Conservation (phyloP, 2,329 filamentous ascomycete genomes). For the Penicillium sp. region DNA sequence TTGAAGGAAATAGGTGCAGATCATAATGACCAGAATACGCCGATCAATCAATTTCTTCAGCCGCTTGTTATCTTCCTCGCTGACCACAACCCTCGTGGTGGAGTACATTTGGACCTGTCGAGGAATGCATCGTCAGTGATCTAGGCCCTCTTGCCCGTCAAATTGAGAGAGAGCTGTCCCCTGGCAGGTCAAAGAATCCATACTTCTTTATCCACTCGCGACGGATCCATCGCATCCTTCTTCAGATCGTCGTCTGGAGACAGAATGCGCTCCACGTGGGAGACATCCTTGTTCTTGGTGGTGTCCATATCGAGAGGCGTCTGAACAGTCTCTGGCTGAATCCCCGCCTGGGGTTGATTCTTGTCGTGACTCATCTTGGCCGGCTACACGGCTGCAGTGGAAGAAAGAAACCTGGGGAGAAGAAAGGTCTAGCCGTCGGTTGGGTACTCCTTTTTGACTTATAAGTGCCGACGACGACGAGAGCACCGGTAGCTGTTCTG, state of each 20-base stretch:
- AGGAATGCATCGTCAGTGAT: background rate
- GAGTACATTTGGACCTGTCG: conserved; percentile 59
- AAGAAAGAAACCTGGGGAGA: background rate
- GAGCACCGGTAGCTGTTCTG: no score
- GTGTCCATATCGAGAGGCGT: conserved; percentile 10
- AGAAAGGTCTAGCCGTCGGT: background rate
- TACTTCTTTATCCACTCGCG: conserved; percentile 59
- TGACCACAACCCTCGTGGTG: conserved; percentile 48
- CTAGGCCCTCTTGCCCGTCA: no score
- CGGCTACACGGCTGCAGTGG: no score
- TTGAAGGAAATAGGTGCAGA: conserved; percentile 67
- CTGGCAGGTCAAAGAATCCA: background rate
- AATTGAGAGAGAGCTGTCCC: no score
- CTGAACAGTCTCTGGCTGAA: conserved; percentile 4
- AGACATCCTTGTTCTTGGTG: conserved; percentile 26
- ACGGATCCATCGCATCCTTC: conserved; percentile 52
- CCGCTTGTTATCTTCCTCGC: conserved; percentile 53
- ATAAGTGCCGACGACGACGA: background rate
- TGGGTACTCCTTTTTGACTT: background rate
- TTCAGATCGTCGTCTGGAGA: conserved; percentile 42
- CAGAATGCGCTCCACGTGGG: conserved; percentile 46
- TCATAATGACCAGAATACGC: conserved; percentile 64
- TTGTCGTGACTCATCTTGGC: conserved; percentile 9
- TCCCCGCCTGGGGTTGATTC: conserved; percentile 7
- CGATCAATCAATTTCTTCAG: conserved; percentile 61